Evolutionary conservation across 768 basidiomycete species (phyloP).

Genomic region (Porpolomopsis calyptriformis): DNA sequence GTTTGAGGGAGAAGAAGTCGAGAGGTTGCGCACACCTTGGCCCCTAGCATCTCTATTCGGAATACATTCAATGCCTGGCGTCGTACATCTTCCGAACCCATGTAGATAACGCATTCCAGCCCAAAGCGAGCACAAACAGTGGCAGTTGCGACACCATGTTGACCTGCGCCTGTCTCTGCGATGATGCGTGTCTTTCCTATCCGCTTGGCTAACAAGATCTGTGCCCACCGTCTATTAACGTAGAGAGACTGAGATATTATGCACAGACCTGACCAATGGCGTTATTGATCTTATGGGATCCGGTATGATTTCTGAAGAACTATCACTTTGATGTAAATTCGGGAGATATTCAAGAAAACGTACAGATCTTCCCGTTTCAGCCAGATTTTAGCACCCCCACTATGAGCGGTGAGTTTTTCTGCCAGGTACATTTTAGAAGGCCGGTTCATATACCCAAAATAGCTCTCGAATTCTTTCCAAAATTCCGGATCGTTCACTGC

Average conservation of each 20-base stretch:
- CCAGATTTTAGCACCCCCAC: constrained; percentile 95
- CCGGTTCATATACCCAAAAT: constrained; percentile 91
- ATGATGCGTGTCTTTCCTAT: constrained; percentile 96
- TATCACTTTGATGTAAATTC: constrained; percentile 7
- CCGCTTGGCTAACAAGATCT: constrained; percentile 90
- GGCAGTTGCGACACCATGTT: constrained; percentile 98
- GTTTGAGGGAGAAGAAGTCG: background rate
- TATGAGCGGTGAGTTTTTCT: constrained; percentile 79
- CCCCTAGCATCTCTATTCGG: constrained; percentile 95
- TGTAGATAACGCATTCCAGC: constrained; percentile 90
- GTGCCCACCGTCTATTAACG: constrained; percentile 3
- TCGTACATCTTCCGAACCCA: constrained; percentile 96
- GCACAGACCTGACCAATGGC: constrained; percentile 79
- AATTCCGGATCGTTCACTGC: constrained; percentile 85
- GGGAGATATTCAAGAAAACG: too few species aligned
- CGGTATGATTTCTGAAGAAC: constrained; percentile 76
- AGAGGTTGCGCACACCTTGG: constrained; percentile 42
- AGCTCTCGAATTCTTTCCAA: constrained; percentile 80
- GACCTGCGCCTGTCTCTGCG: constrained; percentile 97
- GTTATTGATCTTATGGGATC: constrained; percentile 99
- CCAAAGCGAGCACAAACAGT: constrained; percentile 97
- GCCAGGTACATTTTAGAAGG: constrained; percentile 89
- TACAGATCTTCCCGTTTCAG: constrained; percentile 91
- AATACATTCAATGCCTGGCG: constrained; percentile 97
- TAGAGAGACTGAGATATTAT: background rate